Evolutionary conservation across 805 yeast genomes (phyloP).

Genomic region (Danielozyma ontarioensis): DNA sequence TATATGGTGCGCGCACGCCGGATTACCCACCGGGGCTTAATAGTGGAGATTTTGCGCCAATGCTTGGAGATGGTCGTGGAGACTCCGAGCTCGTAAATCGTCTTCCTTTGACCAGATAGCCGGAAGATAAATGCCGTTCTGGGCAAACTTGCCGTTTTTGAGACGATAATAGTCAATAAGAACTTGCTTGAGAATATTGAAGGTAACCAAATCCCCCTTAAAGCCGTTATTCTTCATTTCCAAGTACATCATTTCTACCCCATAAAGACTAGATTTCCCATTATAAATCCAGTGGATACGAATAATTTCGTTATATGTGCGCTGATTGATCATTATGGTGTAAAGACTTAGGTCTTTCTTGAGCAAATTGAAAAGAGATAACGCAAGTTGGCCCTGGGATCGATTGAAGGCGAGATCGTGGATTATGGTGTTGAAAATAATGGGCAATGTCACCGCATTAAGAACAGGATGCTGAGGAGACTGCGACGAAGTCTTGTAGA

Average conservation of each 20-base stretch:
- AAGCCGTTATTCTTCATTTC: slow-evolving; percentile 42
- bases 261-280: slow-evolving; percentile 32
- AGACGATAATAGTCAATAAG: slow-evolving; percentile 29
- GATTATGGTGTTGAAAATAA: slow-evolving; percentile 28
- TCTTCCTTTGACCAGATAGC: slow-evolving; percentile 37
- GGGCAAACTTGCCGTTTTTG: slow-evolving; percentile 23
- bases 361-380: slow-evolving; percentile 29
- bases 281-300: slow-evolving; percentile 31
- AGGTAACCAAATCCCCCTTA: slow-evolving; percentile 30
- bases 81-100: slow-evolving; percentile 22
- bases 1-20: too few species aligned
- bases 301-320: slow-evolving; percentile 35
- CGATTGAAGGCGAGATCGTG: slow-evolving; percentile 17
- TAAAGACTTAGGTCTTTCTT: slow-evolving; percentile 29
- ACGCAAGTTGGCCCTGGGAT: slow-evolving; percentile 31
- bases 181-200: slow-evolving; percentile 29
- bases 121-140: slow-evolving; percentile 13
- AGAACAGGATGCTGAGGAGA: slow-evolving; percentile 20
- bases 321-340: slow-evolving; percentile 34
- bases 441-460: slow-evolving; percentile 32
- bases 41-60: neutral
- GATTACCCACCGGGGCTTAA: too few species aligned
- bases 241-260: slow-evolving; percentile 26
- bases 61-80: slow-evolving; percentile 2
- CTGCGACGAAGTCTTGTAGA: slow-evolving; percentile 8